phyloP scores from a whole-genome alignment of 208 protist genomes.

The Leptomonas pyrrhocoris region DNA sequence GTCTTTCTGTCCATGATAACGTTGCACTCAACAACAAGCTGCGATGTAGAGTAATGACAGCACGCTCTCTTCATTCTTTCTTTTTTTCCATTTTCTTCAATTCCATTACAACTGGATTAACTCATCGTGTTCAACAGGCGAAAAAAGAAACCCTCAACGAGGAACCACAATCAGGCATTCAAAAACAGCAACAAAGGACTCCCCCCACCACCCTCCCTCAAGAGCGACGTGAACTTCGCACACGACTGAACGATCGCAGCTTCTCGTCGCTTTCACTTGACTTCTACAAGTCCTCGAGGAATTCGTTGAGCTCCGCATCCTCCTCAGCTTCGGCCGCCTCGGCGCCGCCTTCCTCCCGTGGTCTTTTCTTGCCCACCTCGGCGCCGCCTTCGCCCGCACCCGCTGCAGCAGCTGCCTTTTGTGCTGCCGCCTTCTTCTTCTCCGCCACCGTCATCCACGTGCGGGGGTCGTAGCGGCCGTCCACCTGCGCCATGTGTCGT shows the following conservation, averaged over 20 bases:
- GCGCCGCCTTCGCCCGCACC: conserved; percentile 16
- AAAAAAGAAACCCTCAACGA: too few relatives aligned
- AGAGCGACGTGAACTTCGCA: background rate
- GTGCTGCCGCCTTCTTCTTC: conserved; percentile 31
- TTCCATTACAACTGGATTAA: too few relatives aligned
- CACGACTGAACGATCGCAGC: conserved; percentile 4
- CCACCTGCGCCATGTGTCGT: conserved; percentile 86
- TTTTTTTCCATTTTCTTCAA: too few relatives aligned
- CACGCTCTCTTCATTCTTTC: too few relatives aligned
- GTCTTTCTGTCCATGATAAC: too few relatives aligned
- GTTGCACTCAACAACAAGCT: too few relatives aligned
- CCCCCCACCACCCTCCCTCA: background rate
- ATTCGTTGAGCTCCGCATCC: conserved; percentile 77
- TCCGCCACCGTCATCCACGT: conserved; percentile 84
- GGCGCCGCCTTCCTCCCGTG: conserved; percentile 35
- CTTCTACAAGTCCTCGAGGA: conserved; percentile 73
- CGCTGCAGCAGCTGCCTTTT: conserved; percentile 24
- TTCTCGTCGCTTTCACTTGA: background rate
- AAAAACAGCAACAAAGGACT: too few relatives aligned
- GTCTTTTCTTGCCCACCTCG: conserved; percentile 45
- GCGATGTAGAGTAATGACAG: too few relatives aligned
- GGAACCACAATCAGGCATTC: too few relatives aligned
- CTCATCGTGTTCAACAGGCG: too few relatives aligned
- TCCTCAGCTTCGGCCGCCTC: conserved; percentile 31
- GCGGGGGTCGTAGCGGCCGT: conserved; percentile 88